Conservation (phyloP, 2,329 filamentous ascomycete species). For the Zelopaecilomyces penicillatus region DNA sequence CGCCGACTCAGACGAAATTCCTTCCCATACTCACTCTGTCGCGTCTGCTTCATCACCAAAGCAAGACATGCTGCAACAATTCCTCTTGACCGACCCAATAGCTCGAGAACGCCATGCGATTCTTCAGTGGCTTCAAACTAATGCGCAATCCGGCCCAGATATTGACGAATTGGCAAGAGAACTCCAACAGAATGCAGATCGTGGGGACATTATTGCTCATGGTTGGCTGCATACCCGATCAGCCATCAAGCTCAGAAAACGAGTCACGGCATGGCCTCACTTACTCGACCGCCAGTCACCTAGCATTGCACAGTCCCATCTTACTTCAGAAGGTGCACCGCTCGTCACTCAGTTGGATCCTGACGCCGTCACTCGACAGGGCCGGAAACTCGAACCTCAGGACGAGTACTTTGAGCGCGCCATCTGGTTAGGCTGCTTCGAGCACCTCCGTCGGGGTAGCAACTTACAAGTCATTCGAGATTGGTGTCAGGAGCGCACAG, state of each 20-base stretch:
- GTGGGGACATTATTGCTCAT: constrained; percentile 73
- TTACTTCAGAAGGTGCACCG: constrained; percentile 52
- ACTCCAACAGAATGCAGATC: constrained; percentile 65
- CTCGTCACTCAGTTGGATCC: constrained; percentile 86
- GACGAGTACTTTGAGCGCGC: constrained; percentile 85
- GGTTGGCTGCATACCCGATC: constrained; percentile 91
- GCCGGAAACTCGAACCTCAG: constrained; percentile 64
- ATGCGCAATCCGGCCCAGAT: constrained; percentile 60
- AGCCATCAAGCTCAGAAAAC: constrained; percentile 84
- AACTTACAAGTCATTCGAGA: constrained; percentile 65
- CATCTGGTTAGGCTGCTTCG: constrained; percentile 90
- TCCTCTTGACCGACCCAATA: constrained; percentile 62
- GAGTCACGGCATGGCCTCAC: constrained; percentile 59
- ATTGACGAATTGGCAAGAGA: constrained; percentile 70
- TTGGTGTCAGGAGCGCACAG: constrained; percentile 79
- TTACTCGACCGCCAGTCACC: constrained; percentile 55
- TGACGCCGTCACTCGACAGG: constrained; percentile 76
- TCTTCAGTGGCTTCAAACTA: constrained; percentile 78
- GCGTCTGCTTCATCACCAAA: constrained; percentile 18
- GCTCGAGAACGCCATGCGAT: constrained; percentile 74
- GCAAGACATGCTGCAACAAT: constrained; percentile 52
- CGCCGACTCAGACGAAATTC: constrained; percentile 20
- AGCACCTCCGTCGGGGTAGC: constrained; percentile 80
- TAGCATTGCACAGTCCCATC: constrained; percentile 45
- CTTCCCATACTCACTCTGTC: constrained; percentile 22